Evolutionary conservation across 1,284 basidiomycete genomes (phyloP), one percentile per base, ranked within the genome.

Genomic region (Ustilago esculenta): DNA sequence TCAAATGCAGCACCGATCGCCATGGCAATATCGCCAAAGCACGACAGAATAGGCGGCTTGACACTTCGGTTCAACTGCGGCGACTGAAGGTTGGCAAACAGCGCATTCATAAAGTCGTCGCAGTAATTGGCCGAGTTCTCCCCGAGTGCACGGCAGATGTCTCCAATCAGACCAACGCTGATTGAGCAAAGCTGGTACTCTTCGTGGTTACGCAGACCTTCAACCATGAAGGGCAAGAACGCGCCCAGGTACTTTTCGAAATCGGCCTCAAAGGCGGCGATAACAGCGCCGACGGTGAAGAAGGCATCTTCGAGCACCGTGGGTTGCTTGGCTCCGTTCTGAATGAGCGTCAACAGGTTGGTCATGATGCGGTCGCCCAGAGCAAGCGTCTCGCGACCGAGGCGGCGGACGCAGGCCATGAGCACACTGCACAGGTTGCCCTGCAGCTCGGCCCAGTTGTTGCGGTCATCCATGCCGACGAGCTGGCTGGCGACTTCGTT

Each of bases 371-470:
- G 89, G 82, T 98, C 92, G 33, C 92, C 91, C 71, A 96, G 84
- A 5, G 94, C 93, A 73, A 90, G 88, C 66, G 98, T 92, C 55
- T 92, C 90, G 5, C 86, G 86, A 51, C 88, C 89, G 42, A 97
- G 86, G 83, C 94, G 90, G n/a, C 78, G 72, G 15, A 80, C 73
- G 21, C 68, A 61, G 8, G 79, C 76, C 66, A 75, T 79, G 7
- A 77, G 46, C 15, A 80, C 79, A 42, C 90, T 90, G 83, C 94
- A 97, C 77, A 98, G 87, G 84, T 95, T 96, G 84, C 92, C 91
- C 83, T 98, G 94, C 36, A 99, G 86, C 83, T 99, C 95, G 81
- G 94, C 95, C 93, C 95, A 98, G 85, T 98, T 98, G 84, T 95
- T 95, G 72, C 92, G 89, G 82, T 99, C 95, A 83, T 99, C 95